Evolutionary conservation across 352 stramenopile species (phyloP).

Genomic region (Blastocystis sp.): DNA sequence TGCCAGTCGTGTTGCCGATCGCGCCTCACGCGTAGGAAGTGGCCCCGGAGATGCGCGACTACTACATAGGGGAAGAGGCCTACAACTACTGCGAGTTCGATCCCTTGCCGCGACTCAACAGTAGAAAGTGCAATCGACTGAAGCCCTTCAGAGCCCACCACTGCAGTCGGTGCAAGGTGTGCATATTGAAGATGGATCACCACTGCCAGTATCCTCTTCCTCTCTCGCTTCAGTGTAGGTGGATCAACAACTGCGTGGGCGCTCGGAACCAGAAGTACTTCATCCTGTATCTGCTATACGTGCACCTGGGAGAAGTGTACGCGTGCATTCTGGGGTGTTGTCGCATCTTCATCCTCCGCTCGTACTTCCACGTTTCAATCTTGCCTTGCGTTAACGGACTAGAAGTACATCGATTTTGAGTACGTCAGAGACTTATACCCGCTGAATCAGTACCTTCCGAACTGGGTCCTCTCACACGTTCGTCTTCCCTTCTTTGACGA

Average conservation of each 20-base stretch:
- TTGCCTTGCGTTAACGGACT: neutral
- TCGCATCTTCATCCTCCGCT: constrained; percentile 5
- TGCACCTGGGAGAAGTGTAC: constrained; percentile 58
- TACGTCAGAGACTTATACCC: constrained; percentile 7
- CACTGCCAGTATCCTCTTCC: constrained; percentile 48
- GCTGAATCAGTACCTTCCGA: neutral
- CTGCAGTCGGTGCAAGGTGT: constrained; percentile 52
- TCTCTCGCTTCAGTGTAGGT: constrained; percentile 2
- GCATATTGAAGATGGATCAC: constrained; percentile 74
- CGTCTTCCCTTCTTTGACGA: constrained; percentile 2
- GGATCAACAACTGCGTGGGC: constrained; percentile 73
- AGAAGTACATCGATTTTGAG: neutral
- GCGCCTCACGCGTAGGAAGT: neutral
- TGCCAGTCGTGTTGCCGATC: neutral
- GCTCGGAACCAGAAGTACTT: constrained; percentile 73
- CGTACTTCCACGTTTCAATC: constrained; percentile 1
- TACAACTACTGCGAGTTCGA: constrained; percentile 49
- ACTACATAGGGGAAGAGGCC: neutral
- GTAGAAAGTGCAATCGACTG: constrained; percentile 63
- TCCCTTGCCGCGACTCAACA: neutral
- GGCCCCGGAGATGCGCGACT: constrained; percentile 13
- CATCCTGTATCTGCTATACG: constrained; percentile 64
- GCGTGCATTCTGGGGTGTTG: constrained; percentile 20
- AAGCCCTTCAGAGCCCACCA: constrained; percentile 67
- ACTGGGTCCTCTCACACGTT: neutral